phyloP scores from a whole-genome alignment of 2,329 filamentous ascomycete species.

The Arthrinium phaeospermum region DNA sequence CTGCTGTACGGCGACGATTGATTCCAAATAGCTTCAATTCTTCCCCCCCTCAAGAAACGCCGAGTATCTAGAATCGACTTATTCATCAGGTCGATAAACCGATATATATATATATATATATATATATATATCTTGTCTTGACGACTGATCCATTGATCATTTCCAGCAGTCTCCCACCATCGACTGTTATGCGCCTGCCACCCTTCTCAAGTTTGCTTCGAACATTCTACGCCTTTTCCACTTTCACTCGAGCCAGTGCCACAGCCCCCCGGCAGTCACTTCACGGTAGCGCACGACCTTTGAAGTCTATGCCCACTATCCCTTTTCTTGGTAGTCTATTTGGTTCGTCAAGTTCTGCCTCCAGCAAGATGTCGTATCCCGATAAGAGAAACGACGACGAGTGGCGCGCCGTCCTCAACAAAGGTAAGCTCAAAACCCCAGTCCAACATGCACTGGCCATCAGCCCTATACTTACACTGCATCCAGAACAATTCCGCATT shows the following conservation, averaged over 20 bases:
- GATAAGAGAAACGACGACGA: constrained; percentile 80
- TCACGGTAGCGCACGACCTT: constrained; percentile 31
- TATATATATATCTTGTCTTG: neutral
- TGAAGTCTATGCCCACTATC: constrained; percentile 74
- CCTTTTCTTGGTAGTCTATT: constrained; percentile 82
- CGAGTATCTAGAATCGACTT: neutral
- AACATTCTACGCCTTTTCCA: constrained; percentile 53
- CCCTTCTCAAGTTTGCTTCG: constrained; percentile 53
- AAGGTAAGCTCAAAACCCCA: constrained; percentile 39
- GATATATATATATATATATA: constrained; percentile 2
- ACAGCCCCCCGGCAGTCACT: constrained; percentile 32
- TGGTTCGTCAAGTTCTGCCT: constrained; percentile 61
- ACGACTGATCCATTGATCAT: neutral
- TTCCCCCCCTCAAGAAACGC: neutral
- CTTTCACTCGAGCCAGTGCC: constrained; percentile 46
- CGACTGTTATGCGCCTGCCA: constrained; percentile 55
- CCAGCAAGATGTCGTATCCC: constrained; percentile 74
- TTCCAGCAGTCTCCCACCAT: neutral
- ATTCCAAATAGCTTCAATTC: constrained; percentile 20
- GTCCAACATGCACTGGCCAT: constrained; percentile 22
- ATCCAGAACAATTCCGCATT: constrained; percentile 91
- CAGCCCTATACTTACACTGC: neutral
- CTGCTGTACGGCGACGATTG: neutral
- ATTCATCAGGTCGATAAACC: neutral
- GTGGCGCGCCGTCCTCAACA: constrained; percentile 84